Evolutionary conservation across 2,329 filamentous ascomycete species (phyloP).

Genomic region (Blastomyces parvus): DNA sequence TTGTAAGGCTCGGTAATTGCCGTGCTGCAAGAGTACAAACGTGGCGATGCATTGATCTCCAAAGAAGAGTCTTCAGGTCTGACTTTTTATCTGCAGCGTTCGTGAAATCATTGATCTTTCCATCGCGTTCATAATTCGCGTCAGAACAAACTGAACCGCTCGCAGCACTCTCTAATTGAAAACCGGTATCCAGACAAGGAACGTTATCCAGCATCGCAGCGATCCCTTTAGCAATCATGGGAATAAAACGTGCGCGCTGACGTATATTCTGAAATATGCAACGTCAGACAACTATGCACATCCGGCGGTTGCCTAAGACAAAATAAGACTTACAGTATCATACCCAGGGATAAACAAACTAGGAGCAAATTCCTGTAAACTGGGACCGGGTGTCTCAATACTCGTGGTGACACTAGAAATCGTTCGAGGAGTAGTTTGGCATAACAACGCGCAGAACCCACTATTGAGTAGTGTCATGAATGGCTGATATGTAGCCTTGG

Average conservation of each 20-base stretch:
- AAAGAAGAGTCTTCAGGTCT: conserved; percentile 25
- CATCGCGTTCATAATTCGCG: not conserved
- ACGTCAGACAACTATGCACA: not conserved
- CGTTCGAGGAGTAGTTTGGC: conserved; percentile 3
- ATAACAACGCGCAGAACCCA: conserved; percentile 21
- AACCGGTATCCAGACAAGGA: conserved; percentile 12
- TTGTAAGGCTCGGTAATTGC: conserved; percentile 7
- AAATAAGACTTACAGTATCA: conserved; percentile 20
- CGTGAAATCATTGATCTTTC: not conserved
- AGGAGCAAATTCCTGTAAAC: conserved; percentile 23
- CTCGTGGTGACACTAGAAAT: conserved; percentile 5
- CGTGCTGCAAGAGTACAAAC: conserved; percentile 15
- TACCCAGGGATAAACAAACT: conserved; percentile 25
- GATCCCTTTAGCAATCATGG: conserved; percentile 29
- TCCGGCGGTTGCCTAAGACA: not conserved
- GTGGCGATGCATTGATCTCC: conserved; percentile 25
- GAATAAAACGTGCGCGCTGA: conserved; percentile 28
- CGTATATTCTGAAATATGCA: conserved; percentile 25
- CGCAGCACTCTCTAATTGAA: conserved; percentile 14
- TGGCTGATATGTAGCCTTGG: not conserved
- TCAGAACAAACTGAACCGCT: conserved; percentile 7
- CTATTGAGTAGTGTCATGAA: conserved; percentile 20
- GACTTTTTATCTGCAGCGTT: conserved; percentile 12
- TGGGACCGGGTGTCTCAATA: conserved; percentile 10
- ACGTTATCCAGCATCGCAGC: conserved; percentile 22